Evolutionary conservation across 2,329 filamentous ascomycete species (phyloP).

Genomic region (Claviceps sp.): DNA sequence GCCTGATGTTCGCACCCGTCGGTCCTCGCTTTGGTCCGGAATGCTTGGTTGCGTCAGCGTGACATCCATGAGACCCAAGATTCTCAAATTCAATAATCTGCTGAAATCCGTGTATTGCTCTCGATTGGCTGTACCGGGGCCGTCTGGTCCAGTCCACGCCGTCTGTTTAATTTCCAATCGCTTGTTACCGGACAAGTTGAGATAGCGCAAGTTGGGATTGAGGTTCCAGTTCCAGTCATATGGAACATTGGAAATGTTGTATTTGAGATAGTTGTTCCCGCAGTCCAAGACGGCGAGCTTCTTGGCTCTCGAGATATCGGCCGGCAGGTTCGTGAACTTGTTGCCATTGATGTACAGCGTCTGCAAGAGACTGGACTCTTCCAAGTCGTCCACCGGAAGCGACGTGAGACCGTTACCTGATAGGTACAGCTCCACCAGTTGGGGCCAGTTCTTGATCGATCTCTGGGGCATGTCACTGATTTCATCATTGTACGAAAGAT

Average conservation of each 20-base stretch:
- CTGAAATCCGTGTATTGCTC: slow-evolving; percentile 76
- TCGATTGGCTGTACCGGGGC: slow-evolving; percentile 39
- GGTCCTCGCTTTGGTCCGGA: slow-evolving; percentile 88
- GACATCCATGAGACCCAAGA: slow-evolving; percentile 94
- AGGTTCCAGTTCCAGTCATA: slow-evolving; percentile 99
- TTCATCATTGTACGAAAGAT: slow-evolving; percentile 81
- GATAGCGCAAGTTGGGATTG: slow-evolving; percentile 86
- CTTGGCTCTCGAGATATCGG: slow-evolving; percentile 86
- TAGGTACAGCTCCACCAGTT: slow-evolving; percentile 81
- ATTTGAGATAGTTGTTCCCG: slow-evolving; percentile 88
- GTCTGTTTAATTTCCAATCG: slow-evolving; percentile 76
- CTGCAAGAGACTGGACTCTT: slow-evolving; percentile 76
- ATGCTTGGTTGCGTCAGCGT: slow-evolving; percentile 87
- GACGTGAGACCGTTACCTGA: slow-evolving; percentile 91
- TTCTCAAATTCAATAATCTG: slow-evolving; percentile 66
- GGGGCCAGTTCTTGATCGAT: slow-evolving; percentile 78
- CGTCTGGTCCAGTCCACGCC: slow-evolving; percentile 29
- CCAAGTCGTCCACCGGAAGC: slow-evolving; percentile 83
- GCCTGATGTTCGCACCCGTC: slow-evolving; percentile 92
- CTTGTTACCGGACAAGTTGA: slow-evolving; percentile 95
- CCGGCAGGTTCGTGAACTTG: slow-evolving; percentile 91
- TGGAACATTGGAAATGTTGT: slow-evolving; percentile 97
- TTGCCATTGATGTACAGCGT: slow-evolving; percentile 94
- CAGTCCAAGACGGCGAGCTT: slow-evolving; percentile 87
- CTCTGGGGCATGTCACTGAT: slow-evolving; percentile 84